Conservation (phyloP, 208 protist species). For the Crithidia acanthocephali region DNA sequence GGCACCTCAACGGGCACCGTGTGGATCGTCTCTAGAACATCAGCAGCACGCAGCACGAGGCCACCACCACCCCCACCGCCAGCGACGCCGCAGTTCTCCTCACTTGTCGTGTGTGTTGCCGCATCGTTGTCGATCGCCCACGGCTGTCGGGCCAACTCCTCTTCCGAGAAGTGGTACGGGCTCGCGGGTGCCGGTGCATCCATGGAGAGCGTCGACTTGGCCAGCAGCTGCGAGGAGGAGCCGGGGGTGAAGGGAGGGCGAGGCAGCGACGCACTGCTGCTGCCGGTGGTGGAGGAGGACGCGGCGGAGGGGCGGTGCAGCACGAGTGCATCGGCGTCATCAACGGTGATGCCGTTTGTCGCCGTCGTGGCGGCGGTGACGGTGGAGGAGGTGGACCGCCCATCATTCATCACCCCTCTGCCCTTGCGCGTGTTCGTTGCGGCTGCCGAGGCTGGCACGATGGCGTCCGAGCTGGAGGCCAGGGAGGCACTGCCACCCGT, state of each 20-base stretch:
- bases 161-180: slow-evolving; percentile 29
- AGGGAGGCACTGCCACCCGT: neutral
- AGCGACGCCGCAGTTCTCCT: neutral
- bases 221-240: neutral
- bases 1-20: slow-evolving; percentile 35
- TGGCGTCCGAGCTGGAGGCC: slow-evolving; percentile 11
- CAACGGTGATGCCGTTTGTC: slow-evolving; percentile 6
- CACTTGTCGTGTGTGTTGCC: slow-evolving; percentile 19
- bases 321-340: slow-evolving; percentile 10
- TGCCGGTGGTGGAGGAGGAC: neutral
- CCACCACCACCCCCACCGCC: neutral
- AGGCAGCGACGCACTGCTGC: no score
- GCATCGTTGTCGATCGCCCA: slow-evolving; percentile 5
- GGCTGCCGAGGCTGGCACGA: neutral
- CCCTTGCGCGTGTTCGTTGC: neutral
- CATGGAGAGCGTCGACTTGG: neutral
- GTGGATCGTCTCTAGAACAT: slow-evolving; percentile 37
- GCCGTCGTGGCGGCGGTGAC: neutral
- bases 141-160: slow-evolving; percentile 14
- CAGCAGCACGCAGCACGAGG: neutral
- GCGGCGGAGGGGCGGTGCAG: neutral
- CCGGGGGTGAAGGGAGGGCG: no score
- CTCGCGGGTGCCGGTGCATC: slow-evolving; percentile 3
- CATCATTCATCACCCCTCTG: neutral
- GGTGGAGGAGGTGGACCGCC: neutral